Conservation (phyloP, 495 filamentous ascomycete genomes). For the Daldinia loculata region DNA sequence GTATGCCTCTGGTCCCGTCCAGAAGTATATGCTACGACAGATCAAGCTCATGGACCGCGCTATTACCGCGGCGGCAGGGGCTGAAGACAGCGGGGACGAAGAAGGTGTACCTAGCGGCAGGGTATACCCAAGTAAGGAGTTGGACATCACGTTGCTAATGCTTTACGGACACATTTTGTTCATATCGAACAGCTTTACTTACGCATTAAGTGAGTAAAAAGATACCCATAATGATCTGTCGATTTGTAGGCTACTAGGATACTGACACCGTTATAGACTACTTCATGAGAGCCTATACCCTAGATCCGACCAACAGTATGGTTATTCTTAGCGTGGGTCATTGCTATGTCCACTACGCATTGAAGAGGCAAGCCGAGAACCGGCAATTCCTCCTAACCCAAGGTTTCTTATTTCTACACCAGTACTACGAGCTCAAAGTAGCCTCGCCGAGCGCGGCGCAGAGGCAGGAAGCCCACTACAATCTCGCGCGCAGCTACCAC, state of each 20-base stretch:
- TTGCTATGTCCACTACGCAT: conserved; percentile 81
- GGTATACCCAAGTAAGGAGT: conserved; percentile 44
- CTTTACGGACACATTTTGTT: conserved; percentile 90
- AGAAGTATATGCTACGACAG: conserved; percentile 89
- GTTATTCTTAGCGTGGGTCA: conserved; percentile 78
- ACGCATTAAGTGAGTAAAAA: conserved; percentile 70
- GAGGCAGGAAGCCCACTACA: conserved; percentile 87
- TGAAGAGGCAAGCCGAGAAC: conserved; percentile 90
- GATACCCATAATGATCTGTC: not conserved
- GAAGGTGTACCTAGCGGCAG: conserved; percentile 39
- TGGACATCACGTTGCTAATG: conserved; percentile 74
- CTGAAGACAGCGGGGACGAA: conserved; percentile 38
- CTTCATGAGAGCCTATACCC: conserved; percentile 83
- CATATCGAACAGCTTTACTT: conserved; percentile 76
- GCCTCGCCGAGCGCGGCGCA: conserved; percentile 53
- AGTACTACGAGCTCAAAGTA: conserved; percentile 71
- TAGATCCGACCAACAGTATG: conserved; percentile 78
- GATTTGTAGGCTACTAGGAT: not conserved
- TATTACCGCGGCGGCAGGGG: conserved; percentile 23
- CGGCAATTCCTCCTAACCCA: conserved; percentile 86
- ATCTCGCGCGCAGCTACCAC: conserved; percentile 83
- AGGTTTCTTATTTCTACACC: conserved; percentile 79
- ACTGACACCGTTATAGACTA: conserved; percentile 63
- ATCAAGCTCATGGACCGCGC: conserved; percentile 85
- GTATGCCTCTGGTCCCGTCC: conserved; percentile 68